Evolutionary conservation across 768 basidiomycete species (phyloP).

Genomic region (Kwoniella shandongensis): DNA sequence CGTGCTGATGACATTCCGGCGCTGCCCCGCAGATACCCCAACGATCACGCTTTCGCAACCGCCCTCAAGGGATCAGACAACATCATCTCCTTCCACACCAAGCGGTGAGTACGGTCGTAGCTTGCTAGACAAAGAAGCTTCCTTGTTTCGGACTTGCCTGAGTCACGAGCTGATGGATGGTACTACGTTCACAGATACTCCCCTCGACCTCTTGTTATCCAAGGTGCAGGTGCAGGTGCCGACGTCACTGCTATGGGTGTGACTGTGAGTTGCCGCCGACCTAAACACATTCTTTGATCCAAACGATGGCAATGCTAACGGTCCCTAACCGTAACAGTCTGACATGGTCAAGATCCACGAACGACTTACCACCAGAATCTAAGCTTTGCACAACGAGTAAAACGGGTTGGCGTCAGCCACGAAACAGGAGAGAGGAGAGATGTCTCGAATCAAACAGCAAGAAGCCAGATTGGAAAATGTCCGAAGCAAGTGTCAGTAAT

Average conservation of each 20-base stretch:
- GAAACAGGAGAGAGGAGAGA: too few species aligned
- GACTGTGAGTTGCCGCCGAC: slow-evolving; percentile 56
- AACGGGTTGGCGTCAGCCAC: too few species aligned
- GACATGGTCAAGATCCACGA: slow-evolving; percentile 66
- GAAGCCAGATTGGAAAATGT: too few species aligned
- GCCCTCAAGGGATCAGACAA: slow-evolving; percentile 95
- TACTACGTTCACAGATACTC: slow-evolving; percentile 60
- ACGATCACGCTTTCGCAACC: slow-evolving; percentile 89
- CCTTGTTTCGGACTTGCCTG: not conserved
- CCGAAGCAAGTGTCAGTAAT: too few species aligned
- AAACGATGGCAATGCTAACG: not conserved
- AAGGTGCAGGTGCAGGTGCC: slow-evolving; percentile 96
- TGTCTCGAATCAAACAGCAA: too few species aligned
- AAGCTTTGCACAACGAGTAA: too few species aligned
- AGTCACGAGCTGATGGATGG: not conserved
- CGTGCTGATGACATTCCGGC: not conserved
- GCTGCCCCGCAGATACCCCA: slow-evolving; percentile 66
- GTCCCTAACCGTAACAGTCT: slow-evolving; percentile 53
- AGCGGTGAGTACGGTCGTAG: slow-evolving; percentile 56
- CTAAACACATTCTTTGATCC: not conserved
- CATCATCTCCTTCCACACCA: slow-evolving; percentile 95
- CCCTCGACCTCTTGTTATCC: slow-evolving; percentile 82
- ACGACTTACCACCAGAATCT: slow-evolving; percentile 31
- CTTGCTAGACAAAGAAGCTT: not conserved
- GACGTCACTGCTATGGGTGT: slow-evolving; percentile 99